These are phyloP conservation scores for Rhizophora mangle DNA, from an alignment of 345 rosid genomes.

Conservation along the genomic window DNA sequence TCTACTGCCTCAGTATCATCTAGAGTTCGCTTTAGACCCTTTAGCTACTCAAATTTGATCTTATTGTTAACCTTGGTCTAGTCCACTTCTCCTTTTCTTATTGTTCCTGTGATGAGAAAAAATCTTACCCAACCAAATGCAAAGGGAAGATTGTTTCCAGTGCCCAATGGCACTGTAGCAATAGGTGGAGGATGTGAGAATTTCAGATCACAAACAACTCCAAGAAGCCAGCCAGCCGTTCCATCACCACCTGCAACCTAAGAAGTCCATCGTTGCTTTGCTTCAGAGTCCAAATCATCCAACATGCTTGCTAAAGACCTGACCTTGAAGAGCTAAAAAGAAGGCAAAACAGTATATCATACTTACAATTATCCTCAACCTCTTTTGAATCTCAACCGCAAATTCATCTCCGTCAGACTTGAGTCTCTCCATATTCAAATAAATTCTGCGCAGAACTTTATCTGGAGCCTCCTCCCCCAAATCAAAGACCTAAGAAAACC, in stretches of 20 bases:
- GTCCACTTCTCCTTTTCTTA: no score
- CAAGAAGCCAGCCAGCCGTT: constrained; percentile 97
- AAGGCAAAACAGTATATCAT: no score
- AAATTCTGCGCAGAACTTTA: constrained; percentile 49
- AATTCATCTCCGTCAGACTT: constrained; percentile 40
- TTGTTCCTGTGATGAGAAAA: background rate
- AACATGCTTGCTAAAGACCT: no score
- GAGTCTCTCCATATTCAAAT: constrained; percentile 58
- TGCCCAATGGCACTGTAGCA: constrained; percentile 93
- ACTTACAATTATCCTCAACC: constrained; percentile 68
- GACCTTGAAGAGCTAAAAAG: no score
- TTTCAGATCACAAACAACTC: constrained; percentile 87
- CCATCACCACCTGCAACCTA: constrained; percentile 99
- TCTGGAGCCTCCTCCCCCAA: constrained; percentile 67
- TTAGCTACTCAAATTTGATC: no score
- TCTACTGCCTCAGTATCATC: no score
- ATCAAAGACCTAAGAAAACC: constrained; percentile 33
- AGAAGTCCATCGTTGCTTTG: background rate
- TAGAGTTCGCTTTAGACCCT: no score
- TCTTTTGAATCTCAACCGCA: constrained; percentile 47
- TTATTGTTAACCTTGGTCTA: no score
- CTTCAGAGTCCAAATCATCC: no score
- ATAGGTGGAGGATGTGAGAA: constrained; percentile 83
- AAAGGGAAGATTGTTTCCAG: constrained; percentile 95
- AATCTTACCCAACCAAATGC: constrained; percentile 87